phyloP scores from a whole-genome alignment of 345 rosid genomes.

The Salix koriyanagi region DNA sequence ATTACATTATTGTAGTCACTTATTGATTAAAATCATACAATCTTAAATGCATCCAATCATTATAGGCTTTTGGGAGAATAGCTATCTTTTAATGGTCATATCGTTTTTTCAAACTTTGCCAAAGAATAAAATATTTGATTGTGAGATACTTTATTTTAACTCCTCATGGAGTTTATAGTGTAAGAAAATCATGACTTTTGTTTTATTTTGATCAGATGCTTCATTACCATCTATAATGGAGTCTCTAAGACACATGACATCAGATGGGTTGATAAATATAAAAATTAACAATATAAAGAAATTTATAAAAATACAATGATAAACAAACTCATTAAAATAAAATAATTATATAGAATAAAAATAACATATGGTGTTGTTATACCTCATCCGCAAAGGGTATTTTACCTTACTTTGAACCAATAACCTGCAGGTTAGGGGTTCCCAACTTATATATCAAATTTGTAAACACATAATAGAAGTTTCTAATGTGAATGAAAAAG shows the following conservation, averaged over 20 bases:
- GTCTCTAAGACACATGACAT: background rate
- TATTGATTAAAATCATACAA: conserved; percentile 4
- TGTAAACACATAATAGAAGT: too few species aligned
- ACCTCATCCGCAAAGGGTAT: too few species aligned
- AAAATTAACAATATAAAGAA: too few species aligned
- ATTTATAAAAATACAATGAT: too few species aligned
- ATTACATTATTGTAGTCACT: background rate
- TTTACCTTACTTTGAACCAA: too few species aligned
- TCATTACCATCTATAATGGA: background rate
- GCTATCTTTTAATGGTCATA: background rate
- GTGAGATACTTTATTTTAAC: background rate
- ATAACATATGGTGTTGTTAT: too few species aligned
- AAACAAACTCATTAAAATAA: too few species aligned
- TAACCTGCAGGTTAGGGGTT: too few species aligned
- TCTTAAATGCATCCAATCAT: background rate
- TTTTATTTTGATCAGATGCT: background rate
- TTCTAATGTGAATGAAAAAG: too few species aligned
- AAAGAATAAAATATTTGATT: background rate
- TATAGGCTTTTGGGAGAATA: background rate
- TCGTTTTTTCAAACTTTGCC: background rate
- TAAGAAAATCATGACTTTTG: background rate
- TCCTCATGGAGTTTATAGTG: background rate
- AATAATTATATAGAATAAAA: too few species aligned
- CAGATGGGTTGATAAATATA: background rate
- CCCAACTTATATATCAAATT: too few species aligned